Conservation (phyloP, 2,329 filamentous ascomycete genomes). For the Drechslera avenae region DNA sequence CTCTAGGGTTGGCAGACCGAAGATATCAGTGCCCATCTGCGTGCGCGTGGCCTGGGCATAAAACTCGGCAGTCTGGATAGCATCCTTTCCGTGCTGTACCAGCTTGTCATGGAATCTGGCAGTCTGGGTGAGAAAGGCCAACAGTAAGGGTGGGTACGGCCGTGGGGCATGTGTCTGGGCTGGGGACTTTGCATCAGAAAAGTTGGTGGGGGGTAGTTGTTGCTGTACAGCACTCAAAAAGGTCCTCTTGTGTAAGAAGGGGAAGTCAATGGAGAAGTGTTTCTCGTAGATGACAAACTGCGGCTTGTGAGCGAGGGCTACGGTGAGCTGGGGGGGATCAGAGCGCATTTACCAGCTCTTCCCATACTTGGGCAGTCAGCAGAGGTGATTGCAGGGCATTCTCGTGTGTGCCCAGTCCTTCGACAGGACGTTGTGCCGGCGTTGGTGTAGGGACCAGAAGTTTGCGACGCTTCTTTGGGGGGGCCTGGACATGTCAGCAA, state of each 20-base stretch:
- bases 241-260: constrained; percentile 71
- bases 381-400: constrained; percentile 67
- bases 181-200: constrained; percentile 15
- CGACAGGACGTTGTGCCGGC: constrained; percentile 41
- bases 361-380: constrained; percentile 69
- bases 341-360: constrained; percentile 57
- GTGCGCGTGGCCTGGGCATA: constrained; percentile 65
- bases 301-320: constrained; percentile 11
- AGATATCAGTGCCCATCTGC: constrained; percentile 44
- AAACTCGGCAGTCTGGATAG: constrained; percentile 59
- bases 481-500: constrained; percentile 12
- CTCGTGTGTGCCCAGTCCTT: constrained; percentile 53
- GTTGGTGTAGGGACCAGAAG: constrained; percentile 43
- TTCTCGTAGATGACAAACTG: constrained; percentile 70
- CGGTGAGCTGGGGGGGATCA: not conserved
- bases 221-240: constrained; percentile 53
- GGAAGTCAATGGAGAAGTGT: constrained; percentile 73
- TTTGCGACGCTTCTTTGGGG: constrained; percentile 41
- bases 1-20: constrained; percentile 59
- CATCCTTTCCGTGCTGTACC: constrained; percentile 27
- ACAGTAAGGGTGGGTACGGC: constrained; percentile 62
- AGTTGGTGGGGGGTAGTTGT: constrained; percentile 40
- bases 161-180: constrained; percentile 46
- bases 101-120: constrained; percentile 68
- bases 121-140: constrained; percentile 71